phyloP scores from a whole-genome alignment of 2,329 filamentous ascomycete genomes.

The Cytospora chrysosperma region DNA sequence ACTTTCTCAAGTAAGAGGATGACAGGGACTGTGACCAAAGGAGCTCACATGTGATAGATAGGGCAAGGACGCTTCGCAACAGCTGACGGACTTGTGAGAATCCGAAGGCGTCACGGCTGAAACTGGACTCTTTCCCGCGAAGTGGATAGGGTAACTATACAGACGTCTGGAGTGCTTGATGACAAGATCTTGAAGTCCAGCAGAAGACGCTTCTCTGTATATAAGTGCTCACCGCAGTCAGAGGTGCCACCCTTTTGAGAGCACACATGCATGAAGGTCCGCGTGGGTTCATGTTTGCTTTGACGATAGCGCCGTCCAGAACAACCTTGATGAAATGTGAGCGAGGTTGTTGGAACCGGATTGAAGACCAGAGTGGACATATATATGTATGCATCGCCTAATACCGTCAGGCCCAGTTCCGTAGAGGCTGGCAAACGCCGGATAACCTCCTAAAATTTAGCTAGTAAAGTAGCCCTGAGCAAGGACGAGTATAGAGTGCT shows the following conservation, averaged over 20 bases:
- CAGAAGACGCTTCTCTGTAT: too few species aligned
- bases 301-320: conserved; percentile 25
- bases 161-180: too few species aligned
- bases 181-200: too few species aligned
- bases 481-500: background rate
- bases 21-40: too few species aligned
- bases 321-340: conserved; percentile 22
- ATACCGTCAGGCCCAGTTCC: conserved; percentile 25
- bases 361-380: background rate
- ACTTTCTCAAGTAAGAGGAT: too few species aligned
- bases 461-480: background rate
- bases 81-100: too few species aligned
- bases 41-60: too few species aligned
- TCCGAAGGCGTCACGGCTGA: too few species aligned
- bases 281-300: conserved; percentile 23
- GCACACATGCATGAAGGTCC: conserved; percentile 24
- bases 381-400: conserved; percentile 26
- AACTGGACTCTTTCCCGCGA: too few species aligned
- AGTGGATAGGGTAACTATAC: too few species aligned
- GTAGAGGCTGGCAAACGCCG: conserved; percentile 26
- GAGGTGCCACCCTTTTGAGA: conserved; percentile 27
- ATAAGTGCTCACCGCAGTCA: conserved; percentile 27
- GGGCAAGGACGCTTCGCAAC: too few species aligned
- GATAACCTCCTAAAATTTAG: conserved; percentile 21
- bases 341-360: background rate